phyloP scores from a whole-genome alignment of 2,329 filamentous ascomycete genomes.

The Colletotrichum euphorbiae region DNA sequence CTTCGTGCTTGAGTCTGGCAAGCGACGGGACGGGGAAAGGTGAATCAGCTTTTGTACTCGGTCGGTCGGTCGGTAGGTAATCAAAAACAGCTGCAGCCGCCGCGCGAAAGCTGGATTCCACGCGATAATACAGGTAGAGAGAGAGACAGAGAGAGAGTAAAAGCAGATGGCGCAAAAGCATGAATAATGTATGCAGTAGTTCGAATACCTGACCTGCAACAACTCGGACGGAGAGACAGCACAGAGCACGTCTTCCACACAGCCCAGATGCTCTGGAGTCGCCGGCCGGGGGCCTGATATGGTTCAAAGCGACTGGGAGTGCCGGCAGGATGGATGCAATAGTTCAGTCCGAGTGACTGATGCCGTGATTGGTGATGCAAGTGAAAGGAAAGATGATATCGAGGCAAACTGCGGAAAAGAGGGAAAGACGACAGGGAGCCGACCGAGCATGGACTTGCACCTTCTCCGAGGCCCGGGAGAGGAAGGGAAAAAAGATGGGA shows the following conservation, averaged over 20 bases:
- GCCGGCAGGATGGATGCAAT: slow-evolving; percentile 9
- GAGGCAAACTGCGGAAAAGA: neutral
- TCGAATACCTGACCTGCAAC: slow-evolving; percentile 9
- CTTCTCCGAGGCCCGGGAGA: no score
- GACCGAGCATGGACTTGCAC: neutral
- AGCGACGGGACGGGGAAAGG: neutral
- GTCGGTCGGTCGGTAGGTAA: neutral
- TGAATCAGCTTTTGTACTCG: neutral
- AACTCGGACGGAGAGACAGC: slow-evolving; percentile 31
- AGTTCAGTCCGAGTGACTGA: neutral
- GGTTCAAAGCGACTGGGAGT: slow-evolving; percentile 12
- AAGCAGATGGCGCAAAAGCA: slow-evolving; percentile 10
- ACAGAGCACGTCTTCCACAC: slow-evolving; percentile 11
- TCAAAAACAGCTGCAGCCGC: neutral
- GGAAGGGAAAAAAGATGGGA: neutral
- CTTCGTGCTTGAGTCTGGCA: neutral
- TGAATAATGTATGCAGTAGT: slow-evolving; percentile 9
- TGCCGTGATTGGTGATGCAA: neutral
- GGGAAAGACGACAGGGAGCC: neutral
- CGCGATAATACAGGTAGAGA: neutral
- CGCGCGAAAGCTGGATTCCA: neutral
- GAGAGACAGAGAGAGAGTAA: neutral
- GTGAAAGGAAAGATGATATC: neutral
- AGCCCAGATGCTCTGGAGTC: slow-evolving; percentile 6
- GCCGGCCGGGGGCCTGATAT: neutral